phyloP scores from a whole-genome alignment of 441 rosid genomes.

The Syzygium syzygioides region DNA sequence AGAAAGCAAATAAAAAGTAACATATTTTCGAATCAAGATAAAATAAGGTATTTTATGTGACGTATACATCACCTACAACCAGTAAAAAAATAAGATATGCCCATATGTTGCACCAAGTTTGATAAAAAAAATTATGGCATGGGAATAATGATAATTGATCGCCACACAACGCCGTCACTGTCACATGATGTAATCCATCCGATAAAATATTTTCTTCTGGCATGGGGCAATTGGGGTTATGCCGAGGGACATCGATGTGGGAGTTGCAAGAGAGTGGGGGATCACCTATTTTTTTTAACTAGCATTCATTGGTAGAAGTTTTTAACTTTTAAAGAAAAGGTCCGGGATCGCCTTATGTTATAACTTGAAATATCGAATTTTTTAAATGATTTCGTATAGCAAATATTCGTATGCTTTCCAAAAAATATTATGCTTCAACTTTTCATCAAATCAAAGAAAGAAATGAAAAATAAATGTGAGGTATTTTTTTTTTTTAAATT shows the following conservation, averaged over 20 bases:
- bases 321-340: background rate
- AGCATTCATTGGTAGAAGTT: background rate
- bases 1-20: too few relatives aligned
- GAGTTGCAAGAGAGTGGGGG: background rate
- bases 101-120: too few relatives aligned
- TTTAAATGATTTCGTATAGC: background rate
- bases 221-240: background rate
- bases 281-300: background rate
- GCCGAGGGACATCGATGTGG: accelerated
- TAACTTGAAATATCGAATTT: background rate
- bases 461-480: background rate
- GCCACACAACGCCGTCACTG: too few relatives aligned
- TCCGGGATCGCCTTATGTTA: background rate
- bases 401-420: background rate
- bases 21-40: too few relatives aligned
- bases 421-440: background rate
- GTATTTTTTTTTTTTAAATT: background rate
- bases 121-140: too few relatives aligned
- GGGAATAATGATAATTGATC: too few relatives aligned
- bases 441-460: background rate
- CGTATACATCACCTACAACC: too few relatives aligned
- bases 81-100: too few relatives aligned
- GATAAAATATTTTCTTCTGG: too few relatives aligned
- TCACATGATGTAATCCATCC: too few relatives aligned
- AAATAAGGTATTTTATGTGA: too few relatives aligned